These are phyloP conservation scores for Pseudopithomyces maydicus DNA, from an alignment of 2,329 filamentous ascomycete genomes.

Conservation along the genomic window DNA sequence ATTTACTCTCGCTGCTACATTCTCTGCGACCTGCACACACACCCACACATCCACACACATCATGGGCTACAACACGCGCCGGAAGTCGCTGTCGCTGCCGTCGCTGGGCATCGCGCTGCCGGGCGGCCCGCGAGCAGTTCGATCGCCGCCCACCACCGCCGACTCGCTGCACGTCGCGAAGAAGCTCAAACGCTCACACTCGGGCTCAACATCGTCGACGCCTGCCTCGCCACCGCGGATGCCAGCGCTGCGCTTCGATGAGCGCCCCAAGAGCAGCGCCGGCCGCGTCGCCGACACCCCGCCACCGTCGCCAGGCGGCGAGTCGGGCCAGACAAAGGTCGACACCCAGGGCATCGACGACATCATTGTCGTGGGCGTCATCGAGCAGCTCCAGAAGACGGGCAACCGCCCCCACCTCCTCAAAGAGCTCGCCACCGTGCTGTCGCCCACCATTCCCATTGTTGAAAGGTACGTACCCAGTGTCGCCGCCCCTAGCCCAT, in stretches of 20 bases:
- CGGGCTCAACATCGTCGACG: conserved; percentile 47
- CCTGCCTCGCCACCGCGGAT: conserved; percentile 53
- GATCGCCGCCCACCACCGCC: conserved; percentile 61
- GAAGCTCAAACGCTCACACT: conserved; percentile 77
- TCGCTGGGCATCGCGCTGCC: conserved; percentile 90
- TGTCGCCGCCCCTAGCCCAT: conserved; percentile 9
- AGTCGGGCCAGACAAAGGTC: conserved; percentile 61
- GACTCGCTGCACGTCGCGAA: conserved; percentile 63
- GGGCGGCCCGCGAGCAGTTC: conserved; percentile 54
- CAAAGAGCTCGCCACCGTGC: conserved; percentile 84
- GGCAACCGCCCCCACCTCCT: conserved; percentile 92
- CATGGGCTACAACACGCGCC: conserved; percentile 96
- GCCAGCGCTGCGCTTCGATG: conserved; percentile 53
- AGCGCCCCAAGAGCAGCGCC: conserved; percentile 54
- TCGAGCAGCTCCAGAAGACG: conserved; percentile 85
- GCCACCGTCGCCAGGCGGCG: conserved; percentile 70
- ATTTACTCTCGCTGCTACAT: conserved; percentile 19
- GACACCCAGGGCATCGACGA: conserved; percentile 88
- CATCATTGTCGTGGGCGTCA: conserved; percentile 90
- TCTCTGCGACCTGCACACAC: conserved; percentile 2
- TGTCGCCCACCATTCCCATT: conserved; percentile 76
- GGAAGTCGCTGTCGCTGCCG: conserved; percentile 91
- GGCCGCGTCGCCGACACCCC: conserved; percentile 68
- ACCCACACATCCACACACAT: conserved; percentile 16
- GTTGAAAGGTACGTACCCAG: conserved; percentile 81